These are phyloP conservation scores for Kodamaea nitidulidarum DNA, from an alignment of 805 yeast species.

Conservation along the genomic window DNA sequence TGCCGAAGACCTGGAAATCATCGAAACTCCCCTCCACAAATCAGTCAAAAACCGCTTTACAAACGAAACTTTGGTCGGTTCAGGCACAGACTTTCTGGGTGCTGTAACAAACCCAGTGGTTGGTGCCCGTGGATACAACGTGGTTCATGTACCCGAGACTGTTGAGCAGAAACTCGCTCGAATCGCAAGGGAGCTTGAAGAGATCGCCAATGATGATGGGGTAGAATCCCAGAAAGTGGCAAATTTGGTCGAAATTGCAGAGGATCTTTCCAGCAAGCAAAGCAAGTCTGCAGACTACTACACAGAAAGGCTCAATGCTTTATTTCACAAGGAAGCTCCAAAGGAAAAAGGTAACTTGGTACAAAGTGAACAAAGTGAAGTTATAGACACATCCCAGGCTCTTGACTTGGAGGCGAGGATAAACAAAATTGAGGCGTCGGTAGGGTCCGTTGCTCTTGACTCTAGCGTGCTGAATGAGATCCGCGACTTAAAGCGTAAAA, in stretches of 20 bases:
- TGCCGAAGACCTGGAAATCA: conserved; percentile 2
- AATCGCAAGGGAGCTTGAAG: conserved; percentile 32
- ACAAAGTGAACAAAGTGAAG: background rate
- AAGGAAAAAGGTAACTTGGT: background rate
- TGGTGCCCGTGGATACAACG: conserved; percentile 22
- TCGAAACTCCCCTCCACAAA: background rate
- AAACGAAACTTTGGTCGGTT: conserved; percentile 19
- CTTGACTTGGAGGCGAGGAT: conserved; percentile 26
- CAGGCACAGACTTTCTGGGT: conserved; percentile 37
- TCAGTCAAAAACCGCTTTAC: conserved; percentile 16
- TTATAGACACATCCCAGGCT: conserved; percentile 10
- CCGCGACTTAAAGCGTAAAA: conserved; percentile 30
- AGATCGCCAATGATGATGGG: conserved; percentile 5
- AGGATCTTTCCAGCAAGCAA: background rate
- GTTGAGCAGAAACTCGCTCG: conserved; percentile 37
- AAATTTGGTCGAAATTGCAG: conserved; percentile 2
- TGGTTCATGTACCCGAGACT: conserved; percentile 29
- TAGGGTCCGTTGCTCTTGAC: conserved; percentile 15
- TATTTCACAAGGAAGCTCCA: background rate
- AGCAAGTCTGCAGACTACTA: background rate
- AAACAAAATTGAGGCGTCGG: conserved; percentile 18
- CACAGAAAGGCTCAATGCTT: background rate
- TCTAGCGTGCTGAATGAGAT: conserved; percentile 23
- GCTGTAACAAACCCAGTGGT: conserved; percentile 17
- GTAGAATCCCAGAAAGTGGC: background rate